Evolutionary conservation across 495 filamentous ascomycete genomes (phyloP), one percentile per base, ranked within the genome.

Genomic region (Parathielavia hyrcaniae): DNA sequence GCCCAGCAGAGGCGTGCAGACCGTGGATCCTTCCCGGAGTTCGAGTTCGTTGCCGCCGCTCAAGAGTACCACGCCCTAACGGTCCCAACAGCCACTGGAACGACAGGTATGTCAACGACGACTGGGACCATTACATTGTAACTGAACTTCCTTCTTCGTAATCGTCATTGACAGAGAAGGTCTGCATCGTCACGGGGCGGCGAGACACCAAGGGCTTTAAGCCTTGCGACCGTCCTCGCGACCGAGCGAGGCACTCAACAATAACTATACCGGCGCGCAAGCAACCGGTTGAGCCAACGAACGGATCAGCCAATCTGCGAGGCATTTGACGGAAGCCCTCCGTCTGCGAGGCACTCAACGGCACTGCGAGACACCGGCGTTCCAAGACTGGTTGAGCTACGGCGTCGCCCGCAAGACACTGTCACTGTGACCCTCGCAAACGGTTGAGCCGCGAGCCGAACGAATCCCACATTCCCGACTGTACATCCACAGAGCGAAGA

Each of bases 21-120:
- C 53, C 34, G 34, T 17, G 26, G 41, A 56, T 56, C 53, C 40
- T 55, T 55, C 53, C 53, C 19, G 3, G 43, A 45, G 53, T 45
- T 48, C 38, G 36, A 39, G 22, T 55, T 55, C 53, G 5, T 44
- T 46, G 22, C 44, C 22, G 44, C 39, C 39, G 2, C 40, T 55
- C 16, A 17, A 55, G 20, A 46, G 36, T 55, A 34, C 40, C 40
- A 55, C 40, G 34, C 53, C 16, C 8, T 36, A 55, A 46, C 44
- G 22, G 44, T 46, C 44, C 44, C 22, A 46, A 46, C 44, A 13
- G 44, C 23, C 22, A 46, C 44, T 46, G 13, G 44, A 46, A 46
- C 44, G 22, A 46, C 44, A 46, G 44, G 14, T n/a, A 46, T 46
- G 22, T 30, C 26, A 30, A 30, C 26, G 26, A 30, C 26, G 26